Conservation (phyloP, 371 early-diverging fungal species). For the Mycotypha africana region DNA sequence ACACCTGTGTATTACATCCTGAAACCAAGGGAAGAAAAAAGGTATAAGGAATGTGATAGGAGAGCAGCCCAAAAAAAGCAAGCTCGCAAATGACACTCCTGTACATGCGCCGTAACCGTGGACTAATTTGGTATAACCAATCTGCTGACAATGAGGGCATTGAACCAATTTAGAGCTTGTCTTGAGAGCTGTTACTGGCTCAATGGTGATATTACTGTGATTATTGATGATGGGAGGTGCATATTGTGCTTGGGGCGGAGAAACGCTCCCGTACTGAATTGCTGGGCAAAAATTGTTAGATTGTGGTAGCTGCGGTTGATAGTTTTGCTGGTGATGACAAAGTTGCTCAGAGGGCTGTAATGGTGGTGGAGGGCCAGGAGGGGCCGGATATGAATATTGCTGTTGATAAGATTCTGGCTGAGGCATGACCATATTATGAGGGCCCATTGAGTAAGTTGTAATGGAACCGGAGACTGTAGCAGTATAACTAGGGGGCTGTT, state of each 20-base stretch:
- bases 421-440: not conserved
- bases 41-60: conserved; percentile 11
- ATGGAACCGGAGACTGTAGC: too few species aligned
- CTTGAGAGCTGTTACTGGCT: not conserved
- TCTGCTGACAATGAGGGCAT: conserved; percentile 14
- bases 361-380: not conserved
- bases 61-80: conserved; percentile 10
- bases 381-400: too few species aligned
- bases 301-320: not conserved
- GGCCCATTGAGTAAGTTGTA: too few species aligned
- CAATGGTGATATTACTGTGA: not conserved
- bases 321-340: not conserved
- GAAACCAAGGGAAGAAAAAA: conserved; percentile 13
- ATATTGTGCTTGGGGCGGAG: conserved; percentile 2
- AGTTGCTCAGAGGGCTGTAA: not conserved
- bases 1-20: conserved; percentile 13
- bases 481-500: conserved; percentile 2
- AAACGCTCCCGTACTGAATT: conserved; percentile 5
- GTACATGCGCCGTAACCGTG: conserved; percentile 13
- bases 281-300: too few species aligned
- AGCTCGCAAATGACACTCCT: conserved; percentile 7
- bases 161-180: conserved; percentile 9
- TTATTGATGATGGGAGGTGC: conserved; percentile 2
- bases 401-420: not conserved
- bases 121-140: conserved; percentile 8